Conservation (phyloP, 192 early-diverging fungal species). For the Coemansia sp. region DNA sequence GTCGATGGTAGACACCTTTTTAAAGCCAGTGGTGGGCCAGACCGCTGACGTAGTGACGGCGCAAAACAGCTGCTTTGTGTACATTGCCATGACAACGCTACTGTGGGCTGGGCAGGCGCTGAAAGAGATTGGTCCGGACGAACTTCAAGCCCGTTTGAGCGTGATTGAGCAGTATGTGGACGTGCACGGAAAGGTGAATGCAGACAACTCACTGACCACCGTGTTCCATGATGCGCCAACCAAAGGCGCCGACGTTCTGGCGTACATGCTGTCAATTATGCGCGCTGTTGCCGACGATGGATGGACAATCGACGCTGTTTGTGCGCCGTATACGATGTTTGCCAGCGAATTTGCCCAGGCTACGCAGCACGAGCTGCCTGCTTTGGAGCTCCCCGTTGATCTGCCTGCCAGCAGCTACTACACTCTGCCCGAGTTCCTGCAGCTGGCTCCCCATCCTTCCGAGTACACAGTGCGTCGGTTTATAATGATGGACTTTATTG, state of each 20-base stretch:
- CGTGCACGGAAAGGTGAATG: slow-evolving; percentile 5
- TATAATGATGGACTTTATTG: slow-evolving; percentile 77
- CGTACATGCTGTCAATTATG: slow-evolving; percentile 31
- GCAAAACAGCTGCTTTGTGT: slow-evolving; percentile 68
- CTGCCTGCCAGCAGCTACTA: slow-evolving; percentile 18
- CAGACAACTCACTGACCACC: slow-evolving; percentile 22
- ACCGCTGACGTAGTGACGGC: slow-evolving; percentile 13
- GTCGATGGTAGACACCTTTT: slow-evolving; percentile 63
- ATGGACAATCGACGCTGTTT: slow-evolving; percentile 46
- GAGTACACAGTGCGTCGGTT: slow-evolving; percentile 36
- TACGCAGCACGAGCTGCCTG: slow-evolving; percentile 40
- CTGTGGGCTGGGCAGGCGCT: slow-evolving; percentile 67
- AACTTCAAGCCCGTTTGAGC: slow-evolving; percentile 26
- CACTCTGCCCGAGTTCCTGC: slow-evolving; percentile 40
- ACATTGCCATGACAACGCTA: slow-evolving; percentile 70
- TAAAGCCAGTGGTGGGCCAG: slow-evolving; percentile 51
- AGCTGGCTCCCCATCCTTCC: slow-evolving; percentile 43
- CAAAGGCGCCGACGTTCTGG: slow-evolving; percentile 32
- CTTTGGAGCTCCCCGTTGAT: slow-evolving; percentile 28
- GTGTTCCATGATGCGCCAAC: slow-evolving; percentile 41
- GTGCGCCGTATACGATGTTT: slow-evolving; percentile 43
- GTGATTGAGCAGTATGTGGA: slow-evolving; percentile 34
- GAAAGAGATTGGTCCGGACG: slow-evolving; percentile 18
- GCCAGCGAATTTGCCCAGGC: slow-evolving; percentile 38
- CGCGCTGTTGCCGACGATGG: slow-evolving; percentile 22